These are phyloP conservation scores for Agaricus blazei DNA, from an alignment of 768 basidiomycete species.

Conservation along the genomic window DNA sequence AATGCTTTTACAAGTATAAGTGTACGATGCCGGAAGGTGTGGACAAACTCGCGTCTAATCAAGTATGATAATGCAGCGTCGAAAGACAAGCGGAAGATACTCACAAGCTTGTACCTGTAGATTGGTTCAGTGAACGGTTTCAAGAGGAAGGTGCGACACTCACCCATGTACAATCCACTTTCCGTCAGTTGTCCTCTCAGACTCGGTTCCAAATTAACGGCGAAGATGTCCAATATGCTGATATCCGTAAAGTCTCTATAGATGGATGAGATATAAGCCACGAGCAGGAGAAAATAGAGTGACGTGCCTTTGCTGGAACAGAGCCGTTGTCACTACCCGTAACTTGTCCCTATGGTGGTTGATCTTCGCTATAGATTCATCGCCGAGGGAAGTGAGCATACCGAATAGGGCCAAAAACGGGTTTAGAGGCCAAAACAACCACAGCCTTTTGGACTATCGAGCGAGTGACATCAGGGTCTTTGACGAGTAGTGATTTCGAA, in stretches of 20 bases:
- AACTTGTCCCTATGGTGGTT: slow-evolving; percentile 69
- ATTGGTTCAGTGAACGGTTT: background rate
- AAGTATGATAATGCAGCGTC: slow-evolving; percentile 1
- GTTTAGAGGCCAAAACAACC: slow-evolving; percentile 86
- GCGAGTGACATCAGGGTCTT: slow-evolving; percentile 83
- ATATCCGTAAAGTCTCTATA: slow-evolving; percentile 82
- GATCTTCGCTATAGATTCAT: background rate
- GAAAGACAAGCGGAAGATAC: slow-evolving; percentile 16
- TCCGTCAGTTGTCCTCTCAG: slow-evolving; percentile 82
- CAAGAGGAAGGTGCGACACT: slow-evolving; percentile 17
- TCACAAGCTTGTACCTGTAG: slow-evolving; percentile 67
- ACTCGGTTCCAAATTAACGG: slow-evolving; percentile 67
- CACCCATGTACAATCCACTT: slow-evolving; percentile 93
- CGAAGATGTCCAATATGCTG: slow-evolving; percentile 86
- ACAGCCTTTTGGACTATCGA: slow-evolving; percentile 98
- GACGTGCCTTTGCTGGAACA: slow-evolving; percentile 77
- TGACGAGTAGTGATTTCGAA: slow-evolving; percentile 69
- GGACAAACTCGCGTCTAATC: slow-evolving; percentile 81
- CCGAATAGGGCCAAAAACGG: slow-evolving; percentile 93
- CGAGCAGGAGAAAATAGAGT: background rate
- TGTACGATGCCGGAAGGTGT: slow-evolving; percentile 89
- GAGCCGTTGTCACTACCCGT: slow-evolving; percentile 87
- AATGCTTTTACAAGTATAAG: slow-evolving; percentile 92
- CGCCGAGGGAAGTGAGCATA: slow-evolving; percentile 19
- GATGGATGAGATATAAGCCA: background rate